Conservation (phyloP, 2,329 filamentous ascomycete species). For the Aspergillus sp. region DNA sequence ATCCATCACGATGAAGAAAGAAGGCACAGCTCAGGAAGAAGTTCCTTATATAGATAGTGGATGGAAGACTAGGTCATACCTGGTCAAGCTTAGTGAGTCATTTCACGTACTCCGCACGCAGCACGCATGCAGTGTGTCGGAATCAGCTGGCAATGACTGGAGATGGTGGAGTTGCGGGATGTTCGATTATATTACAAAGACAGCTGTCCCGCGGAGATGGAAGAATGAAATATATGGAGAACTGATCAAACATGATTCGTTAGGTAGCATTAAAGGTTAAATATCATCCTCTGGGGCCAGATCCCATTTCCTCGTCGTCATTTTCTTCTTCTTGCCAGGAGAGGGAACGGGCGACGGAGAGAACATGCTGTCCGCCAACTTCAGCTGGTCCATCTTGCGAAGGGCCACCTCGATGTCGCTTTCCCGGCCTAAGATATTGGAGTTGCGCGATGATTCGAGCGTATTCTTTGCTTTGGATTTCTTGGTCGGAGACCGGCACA, state of each 20-base stretch:
- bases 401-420: constrained; percentile 41
- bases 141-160: too few relatives aligned
- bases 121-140: too few relatives aligned
- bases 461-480: constrained; percentile 37
- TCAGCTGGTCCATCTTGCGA: constrained; percentile 39
- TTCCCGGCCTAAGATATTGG: constrained; percentile 34
- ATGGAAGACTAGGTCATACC: too few relatives aligned
- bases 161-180: too few relatives aligned
- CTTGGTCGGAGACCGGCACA: constrained; percentile 62
- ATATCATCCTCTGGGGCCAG: constrained; percentile 43
- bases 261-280: constrained; percentile 7
- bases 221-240: too few relatives aligned
- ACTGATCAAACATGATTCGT: too few relatives aligned
- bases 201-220: too few relatives aligned
- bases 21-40: too few relatives aligned
- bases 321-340: constrained; percentile 43
- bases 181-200: too few relatives aligned
- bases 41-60: too few relatives aligned
- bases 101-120: too few relatives aligned
- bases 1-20: constrained; percentile 3
- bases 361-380: constrained; percentile 36
- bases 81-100: too few relatives aligned
- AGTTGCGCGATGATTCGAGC: constrained; percentile 23
- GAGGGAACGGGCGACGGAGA: constrained; percentile 25
- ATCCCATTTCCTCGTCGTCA: constrained; percentile 49